These are phyloP conservation scores for Cryphonectria nitschkei DNA, from an alignment of 2,329 filamentous ascomycete species.

Conservation along the genomic window DNA sequence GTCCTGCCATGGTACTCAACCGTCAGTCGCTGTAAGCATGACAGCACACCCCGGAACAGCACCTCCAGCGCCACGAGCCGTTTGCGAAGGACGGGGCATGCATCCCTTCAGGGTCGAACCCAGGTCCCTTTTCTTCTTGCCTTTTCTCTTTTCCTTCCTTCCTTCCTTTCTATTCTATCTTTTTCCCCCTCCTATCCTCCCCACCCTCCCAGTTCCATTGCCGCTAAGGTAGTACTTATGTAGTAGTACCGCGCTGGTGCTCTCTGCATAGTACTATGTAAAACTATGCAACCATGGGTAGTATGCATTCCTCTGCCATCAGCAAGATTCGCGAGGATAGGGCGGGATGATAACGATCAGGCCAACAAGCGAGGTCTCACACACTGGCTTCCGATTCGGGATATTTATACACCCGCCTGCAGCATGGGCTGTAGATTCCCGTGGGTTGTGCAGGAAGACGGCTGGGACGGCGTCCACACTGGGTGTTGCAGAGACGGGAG, in stretches of 20 bases:
- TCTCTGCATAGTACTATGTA: background rate
- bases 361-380: conserved; percentile 15
- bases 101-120: conserved; percentile 10
- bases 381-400: background rate
- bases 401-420: conserved; percentile 17
- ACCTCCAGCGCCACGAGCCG: conserved; percentile 14
- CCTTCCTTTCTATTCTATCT: too few species aligned
- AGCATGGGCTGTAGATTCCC: conserved; percentile 23
- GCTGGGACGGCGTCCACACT: conserved; percentile 16
- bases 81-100: background rate
- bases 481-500: conserved; percentile 14
- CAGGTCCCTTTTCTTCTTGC: conserved; percentile 4
- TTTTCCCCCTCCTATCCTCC: too few species aligned
- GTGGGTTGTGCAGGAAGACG: conserved; percentile 12
- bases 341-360: background rate
- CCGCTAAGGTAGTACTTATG: background rate
- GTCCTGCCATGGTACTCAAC: background rate
- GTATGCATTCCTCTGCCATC: background rate
- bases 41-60: conserved; percentile 9
- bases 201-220: background rate
- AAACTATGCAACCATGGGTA: background rate
- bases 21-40: background rate
- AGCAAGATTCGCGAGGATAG: background rate
- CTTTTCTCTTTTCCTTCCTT: too few species aligned
- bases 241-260: background rate